Base-by-base conservation (phyloP, 2,329 filamentous ascomycete species). In the Colletotrichum kahawae region DNA sequence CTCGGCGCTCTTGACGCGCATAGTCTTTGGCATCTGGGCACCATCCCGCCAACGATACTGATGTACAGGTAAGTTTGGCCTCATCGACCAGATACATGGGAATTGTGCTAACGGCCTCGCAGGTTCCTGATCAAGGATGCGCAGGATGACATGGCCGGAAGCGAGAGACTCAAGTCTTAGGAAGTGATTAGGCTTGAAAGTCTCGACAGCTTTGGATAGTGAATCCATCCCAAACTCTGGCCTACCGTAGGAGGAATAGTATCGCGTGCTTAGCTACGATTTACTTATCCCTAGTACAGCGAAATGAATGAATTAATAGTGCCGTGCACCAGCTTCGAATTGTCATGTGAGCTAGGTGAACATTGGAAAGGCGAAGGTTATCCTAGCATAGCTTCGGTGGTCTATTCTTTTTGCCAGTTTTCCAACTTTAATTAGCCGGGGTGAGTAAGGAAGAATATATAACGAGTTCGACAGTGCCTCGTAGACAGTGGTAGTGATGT, bases 1-100 rank as follows among this genome's bases (percentile, higher is more conserved):
- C 89, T 91, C 83, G 94, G 95, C 9, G 92, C 93, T 83, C 85
- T 99, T 66, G 97, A 99, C 88, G 97, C 97, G 5, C 97, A 99
- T 86, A 96, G 95, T 81, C 84, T 99, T 77, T 99, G 97, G 97
- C 97, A 99, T 89, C 83, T 98, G 76, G 95, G 96, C 71, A 99
- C 97, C 0, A 96, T 99, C 66, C 90, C 91, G 36, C 97, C 97
- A 12, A 95, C 95, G 1, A 87, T 97, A 65, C 90, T 98, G 87
- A 98, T 95, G 95, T 99, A 99, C 84, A 95, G 94, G 96, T 98
- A 87, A 89, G 95, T 92, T 75, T 21, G 13, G 33, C 24, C 7
- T 24, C 24, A 14, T 13, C 12, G 6, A 9, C 7, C 5, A 16
- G 4, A 54, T 3, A 16, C 16, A 14, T 5, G 4, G 4, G 31